phyloP scores from a whole-genome alignment of 805 yeast genomes.

The Maudiozyma turicensis region DNA sequence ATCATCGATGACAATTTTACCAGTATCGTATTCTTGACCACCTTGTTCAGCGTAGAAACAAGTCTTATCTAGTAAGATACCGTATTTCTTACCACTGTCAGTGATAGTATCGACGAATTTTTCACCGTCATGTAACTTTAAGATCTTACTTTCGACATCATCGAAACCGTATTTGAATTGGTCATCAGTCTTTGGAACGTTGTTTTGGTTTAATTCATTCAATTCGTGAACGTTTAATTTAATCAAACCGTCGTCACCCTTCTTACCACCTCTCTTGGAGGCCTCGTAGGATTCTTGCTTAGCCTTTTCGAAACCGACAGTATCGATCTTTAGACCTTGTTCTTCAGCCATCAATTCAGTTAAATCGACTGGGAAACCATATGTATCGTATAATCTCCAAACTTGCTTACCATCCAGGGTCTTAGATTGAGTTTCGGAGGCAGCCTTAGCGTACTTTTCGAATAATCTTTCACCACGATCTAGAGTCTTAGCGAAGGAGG shows the following conservation, averaged over 20 bases:
- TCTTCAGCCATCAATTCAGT: constrained; percentile 99
- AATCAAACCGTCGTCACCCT: constrained; percentile 47
- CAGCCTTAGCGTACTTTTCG: constrained; percentile 82
- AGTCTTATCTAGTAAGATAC: constrained; percentile 78
- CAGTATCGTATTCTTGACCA: constrained; percentile 97
- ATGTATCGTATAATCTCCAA: constrained; percentile 97
- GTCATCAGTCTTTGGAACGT: constrained; percentile 77
- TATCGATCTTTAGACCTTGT: constrained; percentile 86
- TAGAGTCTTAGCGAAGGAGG: constrained; percentile 86
- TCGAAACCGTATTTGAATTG: constrained; percentile 63
- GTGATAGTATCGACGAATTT: constrained; percentile 45
- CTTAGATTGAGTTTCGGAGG: constrained; percentile 64
- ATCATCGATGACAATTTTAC: constrained; percentile 85
- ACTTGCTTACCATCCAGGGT: constrained; percentile 87
- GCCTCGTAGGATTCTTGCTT: constrained; percentile 86
- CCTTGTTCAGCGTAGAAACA: constrained; percentile 98
- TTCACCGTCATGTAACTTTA: constrained; percentile 61
- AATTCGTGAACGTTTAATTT: constrained; percentile 89
- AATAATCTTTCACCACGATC: constrained; percentile 97
- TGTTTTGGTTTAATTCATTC: constrained; percentile 50
- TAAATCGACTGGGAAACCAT: constrained; percentile 97
- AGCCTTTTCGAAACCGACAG: constrained; percentile 85
- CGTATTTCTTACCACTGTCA: constrained; percentile 47
- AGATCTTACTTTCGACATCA: constrained; percentile 57
- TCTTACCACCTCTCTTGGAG: constrained; percentile 75